These are phyloP conservation scores for Hyphopichia pseudoburtonii DNA, from an alignment of 1,139 yeast genomes.

Conservation along the genomic window DNA sequence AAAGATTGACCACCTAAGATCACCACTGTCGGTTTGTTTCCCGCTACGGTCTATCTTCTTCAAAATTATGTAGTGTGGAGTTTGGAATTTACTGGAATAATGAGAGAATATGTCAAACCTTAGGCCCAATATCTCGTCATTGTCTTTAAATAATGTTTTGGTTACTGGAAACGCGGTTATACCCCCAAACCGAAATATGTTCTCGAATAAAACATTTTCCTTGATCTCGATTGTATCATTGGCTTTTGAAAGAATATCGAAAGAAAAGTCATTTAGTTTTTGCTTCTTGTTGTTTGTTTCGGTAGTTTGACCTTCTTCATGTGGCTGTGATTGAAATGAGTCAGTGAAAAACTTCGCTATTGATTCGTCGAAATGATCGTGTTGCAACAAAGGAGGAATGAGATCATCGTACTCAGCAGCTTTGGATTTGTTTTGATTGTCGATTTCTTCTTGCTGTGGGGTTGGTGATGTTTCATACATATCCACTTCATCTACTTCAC, in stretches of 20 bases:
- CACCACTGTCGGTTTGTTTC: slow-evolving; percentile 9
- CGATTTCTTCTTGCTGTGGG: neutral
- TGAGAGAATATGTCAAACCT: slow-evolving; percentile 37
- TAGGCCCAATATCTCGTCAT: slow-evolving; percentile 31
- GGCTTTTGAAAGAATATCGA: slow-evolving; percentile 5
- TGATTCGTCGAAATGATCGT: slow-evolving; percentile 30
- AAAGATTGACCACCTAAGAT: slow-evolving; percentile 28
- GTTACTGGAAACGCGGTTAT: slow-evolving; percentile 44
- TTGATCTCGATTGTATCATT: slow-evolving; percentile 19
- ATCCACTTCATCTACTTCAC: too few relatives aligned
- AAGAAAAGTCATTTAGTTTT: slow-evolving; percentile 1
- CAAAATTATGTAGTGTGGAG: slow-evolving; percentile 42
- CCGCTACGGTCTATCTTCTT: slow-evolving; percentile 14
- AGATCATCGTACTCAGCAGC: slow-evolving; percentile 10
- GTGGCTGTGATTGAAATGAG: neutral
- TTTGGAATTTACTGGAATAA: slow-evolving; percentile 16
- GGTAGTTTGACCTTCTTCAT: neutral
- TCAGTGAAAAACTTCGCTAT: slow-evolving; percentile 23
- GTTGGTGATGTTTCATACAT: too few relatives aligned
- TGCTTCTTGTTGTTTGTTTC: slow-evolving; percentile 1
- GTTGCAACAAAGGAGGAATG: slow-evolving; percentile 17
- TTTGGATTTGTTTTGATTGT: slow-evolving; percentile 2
- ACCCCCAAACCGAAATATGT: slow-evolving; percentile 39
- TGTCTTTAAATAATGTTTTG: slow-evolving; percentile 19
- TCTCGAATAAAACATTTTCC: slow-evolving; percentile 38